phyloP scores from a whole-genome alignment of 2,329 filamentous ascomycete genomes.

The Escovopsis sp. region DNA sequence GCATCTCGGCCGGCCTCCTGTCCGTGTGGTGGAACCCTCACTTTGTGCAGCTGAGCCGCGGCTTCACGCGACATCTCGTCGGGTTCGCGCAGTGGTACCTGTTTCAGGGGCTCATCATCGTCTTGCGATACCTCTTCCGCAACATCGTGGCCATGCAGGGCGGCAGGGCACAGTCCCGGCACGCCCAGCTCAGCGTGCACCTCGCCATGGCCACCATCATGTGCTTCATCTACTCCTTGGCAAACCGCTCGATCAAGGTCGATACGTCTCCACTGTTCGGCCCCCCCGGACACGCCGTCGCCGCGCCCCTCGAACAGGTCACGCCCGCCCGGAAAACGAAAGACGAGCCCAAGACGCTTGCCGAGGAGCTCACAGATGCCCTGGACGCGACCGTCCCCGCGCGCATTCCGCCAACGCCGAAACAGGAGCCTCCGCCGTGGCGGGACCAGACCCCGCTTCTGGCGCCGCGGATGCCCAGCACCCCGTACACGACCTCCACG shows the following conservation, averaged over 20 bases:
- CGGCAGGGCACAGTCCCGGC: conserved; percentile 21
- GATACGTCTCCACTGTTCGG: conserved; percentile 43
- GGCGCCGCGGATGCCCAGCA: not conserved
- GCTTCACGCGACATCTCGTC: conserved; percentile 42
- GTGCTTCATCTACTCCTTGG: conserved; percentile 30
- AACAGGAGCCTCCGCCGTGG: conserved; percentile 3
- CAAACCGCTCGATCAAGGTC: conserved; percentile 32
- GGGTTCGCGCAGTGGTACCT: conserved; percentile 52
- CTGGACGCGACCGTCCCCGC: conserved; percentile 13
- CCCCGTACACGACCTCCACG: not conserved
- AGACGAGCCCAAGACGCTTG: conserved; percentile 27
- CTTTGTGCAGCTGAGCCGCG: conserved; percentile 44
- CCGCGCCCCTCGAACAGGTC: conserved; percentile 11
- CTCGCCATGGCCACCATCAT: conserved; percentile 37
- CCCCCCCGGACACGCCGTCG: conserved; percentile 10
- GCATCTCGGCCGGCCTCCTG: conserved; percentile 33
- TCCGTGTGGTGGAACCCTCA: conserved; percentile 57
- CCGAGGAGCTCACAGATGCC: conserved; percentile 23
- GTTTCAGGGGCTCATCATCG: conserved; percentile 45
- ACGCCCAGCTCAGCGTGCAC: conserved; percentile 38
- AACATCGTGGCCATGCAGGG: conserved; percentile 26
- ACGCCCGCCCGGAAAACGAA: conserved; percentile 10
- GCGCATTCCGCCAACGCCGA: conserved; percentile 2
- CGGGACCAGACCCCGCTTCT: conserved; percentile 1
- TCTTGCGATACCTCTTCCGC: conserved; percentile 37